A percentile compares a stretch with the other conserved stretches of the same genome.
These are phyloP conservation scores for Solanum sejunctum DNA, from an alignment of 257 asterid genomes.

Conservation along the genomic window DNA sequence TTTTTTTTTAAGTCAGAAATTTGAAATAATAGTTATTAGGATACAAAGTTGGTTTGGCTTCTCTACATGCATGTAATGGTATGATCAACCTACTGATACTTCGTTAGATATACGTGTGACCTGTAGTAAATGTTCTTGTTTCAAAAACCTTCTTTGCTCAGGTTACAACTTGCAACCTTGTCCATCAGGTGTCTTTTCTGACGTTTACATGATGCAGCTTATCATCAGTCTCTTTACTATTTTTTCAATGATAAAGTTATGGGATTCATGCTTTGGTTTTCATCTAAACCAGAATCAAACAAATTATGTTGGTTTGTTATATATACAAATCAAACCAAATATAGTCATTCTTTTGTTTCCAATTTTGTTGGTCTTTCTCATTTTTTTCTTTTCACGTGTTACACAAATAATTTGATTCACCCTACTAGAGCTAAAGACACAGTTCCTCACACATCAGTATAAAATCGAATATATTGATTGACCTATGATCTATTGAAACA, in stretches of 20 bases:
- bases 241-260: not conserved
- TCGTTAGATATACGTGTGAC: not conserved
- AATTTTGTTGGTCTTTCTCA: not conserved
- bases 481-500: not conserved
- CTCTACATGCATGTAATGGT: not conserved
- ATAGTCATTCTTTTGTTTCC: not conserved
- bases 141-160: not conserved
- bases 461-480: not conserved
- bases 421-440: not conserved
- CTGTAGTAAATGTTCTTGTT: not conserved
- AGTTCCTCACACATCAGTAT: no score
- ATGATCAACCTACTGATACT: not conserved
- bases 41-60: not conserved
- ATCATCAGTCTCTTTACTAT: not conserved
- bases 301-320: not conserved
- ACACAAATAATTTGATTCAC: not conserved
- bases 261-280: not conserved
- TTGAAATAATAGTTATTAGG: not conserved
- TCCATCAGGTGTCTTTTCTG: not conserved
- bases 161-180: not conserved
- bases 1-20: not conserved
- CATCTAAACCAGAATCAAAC: not conserved
- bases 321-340: not conserved
- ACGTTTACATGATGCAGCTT: not conserved
- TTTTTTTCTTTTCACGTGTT: not conserved